Conservation (phyloP, 345 rosid species). For the Populus tremula region DNA sequence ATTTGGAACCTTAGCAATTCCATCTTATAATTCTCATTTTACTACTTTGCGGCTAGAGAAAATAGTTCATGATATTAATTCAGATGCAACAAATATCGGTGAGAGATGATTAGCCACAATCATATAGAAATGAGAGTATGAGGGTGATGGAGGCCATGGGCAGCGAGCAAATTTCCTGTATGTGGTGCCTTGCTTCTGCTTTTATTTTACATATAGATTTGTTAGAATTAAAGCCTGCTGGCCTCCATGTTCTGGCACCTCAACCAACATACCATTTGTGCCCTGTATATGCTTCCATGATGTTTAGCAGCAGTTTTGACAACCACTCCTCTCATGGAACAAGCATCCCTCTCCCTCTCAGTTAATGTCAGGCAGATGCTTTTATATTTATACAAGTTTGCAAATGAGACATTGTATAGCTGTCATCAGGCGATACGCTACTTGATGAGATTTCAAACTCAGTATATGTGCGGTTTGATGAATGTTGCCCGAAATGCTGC, state of each 20-base stretch:
- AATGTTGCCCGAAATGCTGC: slow-evolving; percentile 75
- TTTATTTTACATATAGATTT: too few relatives aligned
- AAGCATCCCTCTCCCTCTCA: too few relatives aligned
- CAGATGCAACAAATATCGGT: not conserved
- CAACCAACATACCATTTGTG: not conserved
- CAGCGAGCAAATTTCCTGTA: not conserved
- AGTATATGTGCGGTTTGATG: slow-evolving; percentile 75
- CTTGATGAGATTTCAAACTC: slow-evolving; percentile 78
- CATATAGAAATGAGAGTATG: not conserved
- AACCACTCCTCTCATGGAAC: too few relatives aligned
- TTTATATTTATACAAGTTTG: not conserved
- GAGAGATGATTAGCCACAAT: not conserved
- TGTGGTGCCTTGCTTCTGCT: not conserved
- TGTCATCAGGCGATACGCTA: slow-evolving; percentile 61
- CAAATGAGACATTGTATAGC: not conserved
- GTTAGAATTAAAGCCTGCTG: not conserved
- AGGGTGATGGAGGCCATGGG: not conserved
- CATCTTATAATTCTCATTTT: not conserved
- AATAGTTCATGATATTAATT: not conserved
- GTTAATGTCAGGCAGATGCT: not conserved
- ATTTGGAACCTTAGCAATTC: not conserved
- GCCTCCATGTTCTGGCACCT: not conserved
- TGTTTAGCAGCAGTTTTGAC: too few relatives aligned
- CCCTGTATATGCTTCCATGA: not conserved
- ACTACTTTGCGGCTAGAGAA: not conserved